Conservation (phyloP, 345 rosid genomes). For the Bruguiera parviflora region DNA sequence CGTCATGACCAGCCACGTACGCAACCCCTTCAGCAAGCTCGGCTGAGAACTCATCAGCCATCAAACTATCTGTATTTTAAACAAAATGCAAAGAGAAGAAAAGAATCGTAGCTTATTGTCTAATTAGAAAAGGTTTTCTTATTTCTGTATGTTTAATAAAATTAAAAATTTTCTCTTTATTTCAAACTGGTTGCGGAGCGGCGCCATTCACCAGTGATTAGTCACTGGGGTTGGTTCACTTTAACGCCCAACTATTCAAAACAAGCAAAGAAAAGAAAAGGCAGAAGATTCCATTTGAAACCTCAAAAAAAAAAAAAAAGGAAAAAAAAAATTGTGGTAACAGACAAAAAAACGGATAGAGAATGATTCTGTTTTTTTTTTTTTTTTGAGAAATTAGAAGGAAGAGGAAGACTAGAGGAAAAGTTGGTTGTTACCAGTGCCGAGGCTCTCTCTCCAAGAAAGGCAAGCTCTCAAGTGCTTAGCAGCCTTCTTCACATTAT, state of each 20-base stretch:
- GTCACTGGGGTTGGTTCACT: slow-evolving; percentile 14
- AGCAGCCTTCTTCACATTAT: slow-evolving; percentile 73
- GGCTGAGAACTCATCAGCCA: slow-evolving; percentile 87
- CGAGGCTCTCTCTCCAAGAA: slow-evolving; percentile 80
- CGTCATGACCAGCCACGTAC: slow-evolving; percentile 83
- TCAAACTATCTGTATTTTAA: slow-evolving; percentile 47
- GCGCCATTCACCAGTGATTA: slow-evolving; percentile 25
- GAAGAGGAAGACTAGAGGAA: not conserved
- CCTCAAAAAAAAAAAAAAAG: slow-evolving; percentile 26
- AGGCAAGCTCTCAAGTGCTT: slow-evolving; percentile 80
- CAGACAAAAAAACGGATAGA: slow-evolving; percentile 4
- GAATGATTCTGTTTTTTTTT: not conserved
- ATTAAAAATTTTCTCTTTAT: not conserved
- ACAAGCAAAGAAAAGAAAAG: slow-evolving; percentile 16
- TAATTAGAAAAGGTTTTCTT: not conserved
- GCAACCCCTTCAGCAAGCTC: slow-evolving; percentile 82
- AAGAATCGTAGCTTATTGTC: too few species aligned
- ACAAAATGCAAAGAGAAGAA: not conserved
- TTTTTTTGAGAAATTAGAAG: not conserved
- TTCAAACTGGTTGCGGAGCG: slow-evolving; percentile 12
- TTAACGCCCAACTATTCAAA: slow-evolving; percentile 38
- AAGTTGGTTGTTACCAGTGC: slow-evolving; percentile 42
- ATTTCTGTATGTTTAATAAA: not conserved
- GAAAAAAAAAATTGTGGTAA: slow-evolving; percentile 1
- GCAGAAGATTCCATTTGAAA: slow-evolving; percentile 24